phyloP scores from a whole-genome alignment of 768 basidiomycete species.

The Suillus variegatus region DNA sequence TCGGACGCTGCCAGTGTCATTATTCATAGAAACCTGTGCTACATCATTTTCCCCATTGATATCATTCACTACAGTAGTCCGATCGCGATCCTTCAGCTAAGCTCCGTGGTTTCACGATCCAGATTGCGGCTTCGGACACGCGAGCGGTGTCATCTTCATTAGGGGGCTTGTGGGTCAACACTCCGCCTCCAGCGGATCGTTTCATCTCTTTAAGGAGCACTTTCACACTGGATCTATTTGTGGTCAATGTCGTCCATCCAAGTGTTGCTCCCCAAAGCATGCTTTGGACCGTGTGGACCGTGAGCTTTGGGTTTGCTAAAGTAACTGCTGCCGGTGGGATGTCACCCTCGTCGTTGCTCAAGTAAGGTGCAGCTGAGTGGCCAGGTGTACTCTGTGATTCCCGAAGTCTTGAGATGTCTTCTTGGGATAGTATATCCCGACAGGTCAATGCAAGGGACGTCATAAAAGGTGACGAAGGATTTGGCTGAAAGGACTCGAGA shows the following conservation, averaged over 20 bases:
- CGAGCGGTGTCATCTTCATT: background rate
- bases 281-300: constrained; percentile 76
- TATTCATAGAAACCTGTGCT: background rate
- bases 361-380: constrained; percentile 1
- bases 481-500: background rate
- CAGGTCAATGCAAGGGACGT: constrained; percentile 53
- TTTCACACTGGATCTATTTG: constrained; percentile 77
- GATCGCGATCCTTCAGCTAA: constrained; percentile 60
- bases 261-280: constrained; percentile 66
- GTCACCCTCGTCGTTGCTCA: constrained; percentile 29
- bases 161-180: background rate
- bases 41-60: no score
- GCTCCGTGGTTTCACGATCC: constrained; percentile 81
- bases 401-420: constrained; percentile 21
- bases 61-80: background rate
- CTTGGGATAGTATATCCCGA: constrained; percentile 51
- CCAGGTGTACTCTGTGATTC: background rate
- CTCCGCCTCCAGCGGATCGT: constrained; percentile 16
- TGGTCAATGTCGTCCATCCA: constrained; percentile 87
- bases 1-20: background rate
- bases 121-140: constrained; percentile 48
- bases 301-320: constrained; percentile 59
- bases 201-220: constrained; percentile 72
- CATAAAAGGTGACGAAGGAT: constrained; percentile 42
- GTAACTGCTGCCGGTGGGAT: constrained; percentile 56